Conservation (phyloP, 345 rosid species). For the Lumnitzera littorea region DNA sequence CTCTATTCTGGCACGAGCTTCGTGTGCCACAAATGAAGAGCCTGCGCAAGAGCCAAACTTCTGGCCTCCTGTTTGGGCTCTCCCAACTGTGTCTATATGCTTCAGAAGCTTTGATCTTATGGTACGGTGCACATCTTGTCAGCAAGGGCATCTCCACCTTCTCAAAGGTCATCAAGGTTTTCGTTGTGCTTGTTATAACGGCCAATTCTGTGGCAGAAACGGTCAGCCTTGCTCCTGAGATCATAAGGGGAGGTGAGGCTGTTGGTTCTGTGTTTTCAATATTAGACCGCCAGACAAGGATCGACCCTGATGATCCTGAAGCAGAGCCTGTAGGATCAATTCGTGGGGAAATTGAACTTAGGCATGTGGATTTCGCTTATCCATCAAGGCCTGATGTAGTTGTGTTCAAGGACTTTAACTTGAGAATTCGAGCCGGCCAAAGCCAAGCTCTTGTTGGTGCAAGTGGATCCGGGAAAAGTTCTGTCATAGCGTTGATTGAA, state of each 20-base stretch:
- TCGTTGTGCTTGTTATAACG: constrained; percentile 86
- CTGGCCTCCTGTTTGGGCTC: constrained; percentile 91
- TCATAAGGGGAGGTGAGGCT: constrained; percentile 92
- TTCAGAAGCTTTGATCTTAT: constrained; percentile 94
- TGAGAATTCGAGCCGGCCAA: constrained; percentile 91
- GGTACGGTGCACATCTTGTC: constrained; percentile 97
- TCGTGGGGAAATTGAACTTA: constrained; percentile 89
- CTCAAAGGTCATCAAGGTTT: constrained; percentile 97
- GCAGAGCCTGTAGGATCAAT: constrained; percentile 75
- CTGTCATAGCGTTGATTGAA: constrained; percentile 86
- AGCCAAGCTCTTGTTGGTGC: constrained; percentile 99
- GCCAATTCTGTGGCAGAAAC: constrained; percentile 99
- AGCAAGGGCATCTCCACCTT: constrained; percentile 79
- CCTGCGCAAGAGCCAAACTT: constrained; percentile 68
- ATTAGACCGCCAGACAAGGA: constrained; percentile 67
- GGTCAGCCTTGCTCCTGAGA: constrained; percentile 99
- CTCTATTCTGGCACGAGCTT: constrained; percentile 75
- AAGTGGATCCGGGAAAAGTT: constrained; percentile 97
- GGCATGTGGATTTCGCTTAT: constrained; percentile 93
- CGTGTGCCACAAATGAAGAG: constrained; percentile 72
- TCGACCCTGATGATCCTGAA: constrained; percentile 91
- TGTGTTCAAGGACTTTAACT: constrained; percentile 72
- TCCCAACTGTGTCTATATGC: constrained; percentile 92
- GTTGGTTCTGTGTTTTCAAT: constrained; percentile 93
- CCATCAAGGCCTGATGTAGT: constrained; percentile 85